Evolutionary conservation across 2,329 filamentous ascomycete genomes (phyloP).

Genomic region (Calonectria montana): DNA sequence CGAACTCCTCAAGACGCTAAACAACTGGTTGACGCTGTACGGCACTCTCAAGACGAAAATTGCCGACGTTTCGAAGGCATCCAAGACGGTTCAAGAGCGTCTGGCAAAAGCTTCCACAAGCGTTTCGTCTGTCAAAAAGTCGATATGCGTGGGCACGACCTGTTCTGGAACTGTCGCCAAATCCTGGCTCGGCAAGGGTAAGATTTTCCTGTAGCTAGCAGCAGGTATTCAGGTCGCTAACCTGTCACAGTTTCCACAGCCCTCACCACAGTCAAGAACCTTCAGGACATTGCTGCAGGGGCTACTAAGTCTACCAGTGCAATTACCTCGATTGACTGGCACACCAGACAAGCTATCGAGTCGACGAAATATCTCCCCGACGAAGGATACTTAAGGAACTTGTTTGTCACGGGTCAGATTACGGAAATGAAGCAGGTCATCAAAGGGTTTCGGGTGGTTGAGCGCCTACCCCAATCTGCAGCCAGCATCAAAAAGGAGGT

Average conservation of each 20-base stretch:
- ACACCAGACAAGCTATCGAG: not conserved
- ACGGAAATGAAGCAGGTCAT: not conserved
- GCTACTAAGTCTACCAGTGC: not conserved
- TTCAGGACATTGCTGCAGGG: not conserved
- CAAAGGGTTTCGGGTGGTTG: not conserved
- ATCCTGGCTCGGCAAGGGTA: not conserved
- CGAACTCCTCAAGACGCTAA: not conserved
- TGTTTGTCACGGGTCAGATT: not conserved
- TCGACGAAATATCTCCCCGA: not conserved
- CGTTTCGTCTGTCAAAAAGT: not conserved
- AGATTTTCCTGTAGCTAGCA: not conserved
- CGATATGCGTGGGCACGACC: not conserved
- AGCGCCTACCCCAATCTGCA: not conserved
- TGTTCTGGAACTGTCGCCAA: not conserved
- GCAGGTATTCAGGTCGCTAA: not conserved
- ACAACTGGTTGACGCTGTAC: not conserved
- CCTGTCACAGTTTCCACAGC: not conserved
- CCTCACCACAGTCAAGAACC: constrained; percentile 1
- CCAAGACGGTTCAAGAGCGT: not conserved
- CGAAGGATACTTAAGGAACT: not conserved
- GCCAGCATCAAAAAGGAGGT: not conserved
- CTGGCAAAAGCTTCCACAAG: not conserved
- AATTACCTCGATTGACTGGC: not conserved
- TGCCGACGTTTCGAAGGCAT: not conserved
- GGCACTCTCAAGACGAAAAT: not conserved